Evolutionary conservation across 495 filamentous ascomycete genomes (phyloP), one percentile per base, ranked within the genome.

Genomic region (Halenospora varia): DNA sequence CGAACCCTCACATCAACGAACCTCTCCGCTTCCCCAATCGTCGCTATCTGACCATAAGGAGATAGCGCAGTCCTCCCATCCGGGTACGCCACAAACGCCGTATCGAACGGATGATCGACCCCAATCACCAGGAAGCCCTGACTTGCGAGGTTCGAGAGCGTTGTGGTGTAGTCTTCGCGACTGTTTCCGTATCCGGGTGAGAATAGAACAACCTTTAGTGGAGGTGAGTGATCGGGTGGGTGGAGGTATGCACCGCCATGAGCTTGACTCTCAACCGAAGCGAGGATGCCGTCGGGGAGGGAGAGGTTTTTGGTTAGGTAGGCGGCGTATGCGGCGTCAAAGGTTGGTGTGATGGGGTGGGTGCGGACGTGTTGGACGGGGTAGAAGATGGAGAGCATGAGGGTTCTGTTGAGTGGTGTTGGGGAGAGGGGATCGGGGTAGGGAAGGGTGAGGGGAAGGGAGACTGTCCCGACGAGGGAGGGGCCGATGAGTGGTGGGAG

Each of bases 21-120:
- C 45, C 22, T 17, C 17, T 48, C 45, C 6, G 22, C 45, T 2
- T 20, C 45, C 6, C 48, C 39, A 24, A 35, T n/a, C 22, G 13
- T 25, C 9, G 8, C 22, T 22, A 20, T 25, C 20, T 29, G 44
- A 41, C 17, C 17, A 48, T 18, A 23, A 29, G 64, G 61, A 1
- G 62, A 55, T 23, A 66, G 53, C 3, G 66, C 62, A 10, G 59
- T 19, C 0, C 51, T 51, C 18, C 74, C 76, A 51, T 80, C 75
- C 2, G 76, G 75, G 55, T 70, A 81, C 45, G 77, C 73, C 20
- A 81, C 70, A 19, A 79, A 56, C 11, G 51, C 13, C 11, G 69
- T 59, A 52, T 80, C 78, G 58, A 77, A 76, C 1, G 77, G 65
- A 51, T 75, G 70, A 56, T 83, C 79, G n/a, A 81, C 55, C 15